A percentile compares a stretch with the other conserved stretches of the same genome.
Evolutionary conservation across 805 yeast species (phyloP).

Genomic region (Ogataea thermomethanolica): DNA sequence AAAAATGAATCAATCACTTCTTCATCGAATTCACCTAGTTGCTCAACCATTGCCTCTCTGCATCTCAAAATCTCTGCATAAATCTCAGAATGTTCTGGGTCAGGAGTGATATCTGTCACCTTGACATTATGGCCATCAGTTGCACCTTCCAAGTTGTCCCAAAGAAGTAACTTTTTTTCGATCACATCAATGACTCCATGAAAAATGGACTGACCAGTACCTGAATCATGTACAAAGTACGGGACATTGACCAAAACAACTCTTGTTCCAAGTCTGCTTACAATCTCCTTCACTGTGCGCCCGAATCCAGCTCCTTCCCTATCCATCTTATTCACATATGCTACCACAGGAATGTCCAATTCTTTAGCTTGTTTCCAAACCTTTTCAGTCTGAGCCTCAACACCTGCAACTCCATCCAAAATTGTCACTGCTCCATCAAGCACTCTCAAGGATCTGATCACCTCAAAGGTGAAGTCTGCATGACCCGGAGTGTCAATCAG

Average conservation of each 20-base stretch:
- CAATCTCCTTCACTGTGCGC: conserved; percentile 81
- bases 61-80: conserved; percentile 50
- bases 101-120: conserved; percentile 42
- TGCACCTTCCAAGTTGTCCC: conserved; percentile 36
- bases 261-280: conserved; percentile 67
- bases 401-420: conserved; percentile 95
- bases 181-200: conserved; percentile 76
- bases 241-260: conserved; percentile 80
- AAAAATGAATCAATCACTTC: conserved; percentile 70
- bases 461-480: conserved; percentile 96
- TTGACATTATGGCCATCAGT: conserved; percentile 49
- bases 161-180: conserved; percentile 53
- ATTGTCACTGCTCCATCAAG: conserved; percentile 93
- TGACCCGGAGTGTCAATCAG: conserved; percentile 98
- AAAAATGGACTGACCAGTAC: conserved; percentile 40
- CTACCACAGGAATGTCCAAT: conserved; percentile 66
- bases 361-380: conserved; percentile 87
- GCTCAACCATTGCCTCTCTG: conserved; percentile 77
- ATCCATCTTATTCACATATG: conserved; percentile 93
- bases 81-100: conserved; percentile 30
- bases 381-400: conserved; percentile 96
- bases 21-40: conserved; percentile 81
- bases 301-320: conserved; percentile 94
- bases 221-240: conserved; percentile 47
- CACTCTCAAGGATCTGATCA: conserved; percentile 81